A percentile compares a stretch with the other conserved stretches of the same genome.
phyloP scores from a whole-genome alignment of 768 basidiomycete species.

The Imleria badia region DNA sequence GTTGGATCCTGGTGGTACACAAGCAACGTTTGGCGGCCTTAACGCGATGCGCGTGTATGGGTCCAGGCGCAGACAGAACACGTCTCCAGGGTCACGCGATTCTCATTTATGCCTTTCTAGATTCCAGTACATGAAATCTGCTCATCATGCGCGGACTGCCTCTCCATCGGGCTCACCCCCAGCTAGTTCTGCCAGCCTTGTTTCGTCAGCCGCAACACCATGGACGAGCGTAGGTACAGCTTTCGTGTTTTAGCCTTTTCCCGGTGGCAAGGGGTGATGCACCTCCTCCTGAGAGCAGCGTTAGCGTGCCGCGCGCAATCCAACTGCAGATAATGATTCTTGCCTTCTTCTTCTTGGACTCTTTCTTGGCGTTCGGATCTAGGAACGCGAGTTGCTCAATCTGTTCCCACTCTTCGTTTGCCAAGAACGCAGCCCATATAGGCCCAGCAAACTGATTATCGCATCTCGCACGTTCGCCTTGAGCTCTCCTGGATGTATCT shows the following conservation, averaged over 20 bases:
- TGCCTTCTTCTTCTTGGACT: slow-evolving; percentile 63
- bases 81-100: slow-evolving; percentile 1
- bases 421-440: slow-evolving; percentile 74
- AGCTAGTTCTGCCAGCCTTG: background rate
- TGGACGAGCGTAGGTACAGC: slow-evolving; percentile 2
- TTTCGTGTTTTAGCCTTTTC: slow-evolving; percentile 60
- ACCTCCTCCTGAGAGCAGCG: slow-evolving; percentile 58
- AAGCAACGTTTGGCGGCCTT: background rate
- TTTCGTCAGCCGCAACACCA: slow-evolving; percentile 1
- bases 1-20: background rate
- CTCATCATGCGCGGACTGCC: slow-evolving; percentile 1
- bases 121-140: background rate
- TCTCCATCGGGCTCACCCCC: slow-evolving; percentile 6
- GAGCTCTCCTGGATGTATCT: slow-evolving; percentile 87
- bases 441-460: slow-evolving; percentile 75
- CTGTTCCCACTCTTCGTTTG: slow-evolving; percentile 76
- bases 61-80: background rate
- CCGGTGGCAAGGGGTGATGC: slow-evolving; percentile 81
- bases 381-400: slow-evolving; percentile 84
- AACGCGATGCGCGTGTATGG: background rate
- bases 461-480: slow-evolving; percentile 76
- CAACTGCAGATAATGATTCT: background rate
- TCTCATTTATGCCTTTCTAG: background rate
- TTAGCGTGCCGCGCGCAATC: background rate
- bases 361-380: slow-evolving; percentile 60